phyloP scores from a whole-genome alignment of 192 early-diverging fungal genomes.

The Kappamyces sp. region DNA sequence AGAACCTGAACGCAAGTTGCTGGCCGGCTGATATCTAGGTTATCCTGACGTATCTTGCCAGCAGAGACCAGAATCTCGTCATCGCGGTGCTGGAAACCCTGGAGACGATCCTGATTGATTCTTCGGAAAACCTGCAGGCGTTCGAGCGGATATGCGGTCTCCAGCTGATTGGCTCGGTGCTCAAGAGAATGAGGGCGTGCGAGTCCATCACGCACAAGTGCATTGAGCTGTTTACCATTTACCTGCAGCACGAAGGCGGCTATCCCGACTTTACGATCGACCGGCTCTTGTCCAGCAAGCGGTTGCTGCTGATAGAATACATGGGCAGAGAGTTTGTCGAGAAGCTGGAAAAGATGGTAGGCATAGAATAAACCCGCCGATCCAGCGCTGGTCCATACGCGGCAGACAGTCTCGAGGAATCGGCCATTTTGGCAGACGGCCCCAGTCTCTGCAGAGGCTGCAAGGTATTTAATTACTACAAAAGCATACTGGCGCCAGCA shows the following conservation, averaged over 20 bases:
- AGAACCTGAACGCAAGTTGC: slow-evolving; percentile 1
- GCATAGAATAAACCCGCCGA: no score
- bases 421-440: no score
- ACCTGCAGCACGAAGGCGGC: background rate
- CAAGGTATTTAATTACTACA: no score
- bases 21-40: background rate
- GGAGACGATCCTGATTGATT: slow-evolving; percentile 2
- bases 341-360: no score
- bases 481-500: no score
- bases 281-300: background rate
- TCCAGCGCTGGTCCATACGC: no score
- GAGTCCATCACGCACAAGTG: slow-evolving; percentile 4
- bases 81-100: slow-evolving; percentile 3
- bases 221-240: slow-evolving; percentile 8
- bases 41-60: background rate
- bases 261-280: background rate
- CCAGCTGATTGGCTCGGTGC: background rate
- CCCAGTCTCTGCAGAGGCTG: no score
- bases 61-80: slow-evolving; percentile 4
- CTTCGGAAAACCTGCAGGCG: background rate
- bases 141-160: background rate
- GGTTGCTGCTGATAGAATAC: background rate
- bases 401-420: no score
- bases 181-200: slow-evolving; percentile 1
- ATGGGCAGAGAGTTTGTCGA: slow-evolving; percentile 13